A percentile compares a stretch with the other conserved stretches of the same genome.
phyloP scores from a whole-genome alignment of 2,329 filamentous ascomycete genomes.

The Venturia aucupariae region DNA sequence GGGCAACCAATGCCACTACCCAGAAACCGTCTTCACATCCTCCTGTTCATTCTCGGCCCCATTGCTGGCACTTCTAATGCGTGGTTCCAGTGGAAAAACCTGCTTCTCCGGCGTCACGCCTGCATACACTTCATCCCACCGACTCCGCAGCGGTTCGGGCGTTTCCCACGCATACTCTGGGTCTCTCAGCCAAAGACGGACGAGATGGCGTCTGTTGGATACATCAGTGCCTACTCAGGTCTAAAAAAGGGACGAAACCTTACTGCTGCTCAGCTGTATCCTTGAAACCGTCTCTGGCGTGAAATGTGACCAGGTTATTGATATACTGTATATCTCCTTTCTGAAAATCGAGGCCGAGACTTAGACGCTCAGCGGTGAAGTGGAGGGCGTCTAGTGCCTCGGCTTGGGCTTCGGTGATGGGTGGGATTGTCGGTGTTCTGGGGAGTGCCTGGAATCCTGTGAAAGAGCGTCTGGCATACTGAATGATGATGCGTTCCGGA shows the following conservation, averaged over 20 bases:
- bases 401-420: constrained; percentile 37
- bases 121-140: constrained; percentile 47
- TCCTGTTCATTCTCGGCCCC: neutral
- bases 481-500: neutral
- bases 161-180: constrained; percentile 38
- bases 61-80: constrained; percentile 31
- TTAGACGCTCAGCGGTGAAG: constrained; percentile 31
- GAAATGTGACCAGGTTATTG: constrained; percentile 43
- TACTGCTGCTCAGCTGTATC: constrained; percentile 22
- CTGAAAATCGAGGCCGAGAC: constrained; percentile 30
- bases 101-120: constrained; percentile 43
- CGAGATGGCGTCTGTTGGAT: constrained; percentile 31
- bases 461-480: constrained; percentile 24
- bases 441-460: constrained; percentile 47
- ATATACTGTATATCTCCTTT: constrained; percentile 39
- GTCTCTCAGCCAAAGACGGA: constrained; percentile 40
- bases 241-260: neutral
- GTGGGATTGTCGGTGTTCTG: constrained; percentile 44
- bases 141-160: constrained; percentile 28
- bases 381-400: constrained; percentile 38
- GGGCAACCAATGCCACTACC: neutral
- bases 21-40: neutral
- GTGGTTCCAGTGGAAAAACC: constrained; percentile 50
- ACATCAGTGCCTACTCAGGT: neutral
- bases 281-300: constrained; percentile 39